These are phyloP conservation scores for Pleurotus pulmonarius DNA, from an alignment of 768 basidiomycete genomes.

Conservation along the genomic window DNA sequence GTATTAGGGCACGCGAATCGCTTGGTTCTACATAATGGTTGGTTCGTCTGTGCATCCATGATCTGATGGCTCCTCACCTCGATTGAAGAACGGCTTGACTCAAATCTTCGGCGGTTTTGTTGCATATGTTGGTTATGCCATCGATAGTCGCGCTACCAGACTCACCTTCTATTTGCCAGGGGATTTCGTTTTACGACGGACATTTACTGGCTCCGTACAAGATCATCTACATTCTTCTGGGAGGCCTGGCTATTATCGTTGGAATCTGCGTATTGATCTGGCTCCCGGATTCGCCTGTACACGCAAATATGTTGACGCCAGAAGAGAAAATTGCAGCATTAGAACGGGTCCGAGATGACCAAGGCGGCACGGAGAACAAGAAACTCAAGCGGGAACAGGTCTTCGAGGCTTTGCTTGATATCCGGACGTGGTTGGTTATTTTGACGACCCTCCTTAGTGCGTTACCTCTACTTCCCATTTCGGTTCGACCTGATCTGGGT, in stretches of 20 bases:
- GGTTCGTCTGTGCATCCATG: neutral
- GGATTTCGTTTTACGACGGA: constrained; percentile 52
- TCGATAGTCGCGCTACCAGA: neutral
- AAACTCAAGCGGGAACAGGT: constrained; percentile 56
- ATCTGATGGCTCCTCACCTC: neutral
- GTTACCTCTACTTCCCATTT: constrained; percentile 15
- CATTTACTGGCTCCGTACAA: constrained; percentile 50
- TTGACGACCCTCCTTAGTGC: constrained; percentile 55
- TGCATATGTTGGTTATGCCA: constrained; percentile 40
- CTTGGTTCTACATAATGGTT: constrained; percentile 69
- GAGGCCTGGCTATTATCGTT: constrained; percentile 58
- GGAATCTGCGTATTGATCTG: constrained; percentile 53
- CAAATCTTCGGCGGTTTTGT: constrained; percentile 61
- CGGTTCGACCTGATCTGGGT: constrained; percentile 4
- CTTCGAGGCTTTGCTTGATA: constrained; percentile 50
- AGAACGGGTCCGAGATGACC: constrained; percentile 65
- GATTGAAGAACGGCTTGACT: constrained; percentile 51
- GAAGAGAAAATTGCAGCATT: constrained; percentile 61
- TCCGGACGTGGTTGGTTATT: constrained; percentile 61
- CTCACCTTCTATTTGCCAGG: constrained; percentile 26
- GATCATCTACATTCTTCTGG: constrained; percentile 59
- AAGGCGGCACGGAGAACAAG: constrained; percentile 61
- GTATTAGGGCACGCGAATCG: constrained; percentile 48
- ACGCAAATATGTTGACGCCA: constrained; percentile 49
- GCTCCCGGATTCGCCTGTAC: constrained; percentile 65